Evolutionary conservation across 2,329 filamentous ascomycete species (phyloP).

Genomic region (Pseudopithomyces chartarum): DNA sequence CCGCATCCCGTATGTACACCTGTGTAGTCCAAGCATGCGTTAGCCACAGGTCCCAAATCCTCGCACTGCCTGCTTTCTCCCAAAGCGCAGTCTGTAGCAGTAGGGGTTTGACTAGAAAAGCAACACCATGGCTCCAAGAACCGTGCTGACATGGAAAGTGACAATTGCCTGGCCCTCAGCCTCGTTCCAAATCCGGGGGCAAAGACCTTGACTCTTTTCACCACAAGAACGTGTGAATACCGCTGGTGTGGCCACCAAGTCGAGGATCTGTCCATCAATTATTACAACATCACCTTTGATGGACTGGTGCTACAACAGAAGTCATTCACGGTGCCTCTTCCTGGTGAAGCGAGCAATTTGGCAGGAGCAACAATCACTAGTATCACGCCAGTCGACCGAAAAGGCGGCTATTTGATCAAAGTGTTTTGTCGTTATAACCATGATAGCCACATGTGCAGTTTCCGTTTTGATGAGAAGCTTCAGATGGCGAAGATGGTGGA

Average conservation of each 20-base stretch:
- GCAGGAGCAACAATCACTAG: not conserved
- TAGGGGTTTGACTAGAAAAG: too few relatives aligned
- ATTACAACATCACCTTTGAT: slow-evolving; percentile 10
- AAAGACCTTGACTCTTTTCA: slow-evolving; percentile 1
- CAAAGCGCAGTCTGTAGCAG: too few relatives aligned
- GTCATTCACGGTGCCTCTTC: not conserved
- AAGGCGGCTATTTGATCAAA: slow-evolving; percentile 9
- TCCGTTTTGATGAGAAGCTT: slow-evolving; percentile 11
- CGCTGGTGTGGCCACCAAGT: slow-evolving; percentile 1
- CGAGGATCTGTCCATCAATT: slow-evolving; percentile 1
- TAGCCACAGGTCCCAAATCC: too few relatives aligned
- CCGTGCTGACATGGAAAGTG: not conserved
- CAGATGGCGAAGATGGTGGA: not conserved
- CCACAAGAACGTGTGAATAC: not conserved
- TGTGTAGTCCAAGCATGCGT: not conserved
- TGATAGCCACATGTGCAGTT: not conserved
- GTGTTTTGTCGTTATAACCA: slow-evolving; percentile 1
- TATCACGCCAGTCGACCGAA: slow-evolving; percentile 9
- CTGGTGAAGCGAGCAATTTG: not conserved
- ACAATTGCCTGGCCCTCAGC: not conserved
- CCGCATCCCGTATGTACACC: not conserved
- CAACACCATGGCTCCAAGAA: not conserved
- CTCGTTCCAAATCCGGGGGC: not conserved
- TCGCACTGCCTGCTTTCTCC: not conserved
- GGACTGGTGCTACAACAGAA: slow-evolving; percentile 6